Percentiles rank a stretch among this genome's conserved stretches.
phyloP scores from a whole-genome alignment of 345 rosid genomes.

The Eucalyptus tenuipes region DNA sequence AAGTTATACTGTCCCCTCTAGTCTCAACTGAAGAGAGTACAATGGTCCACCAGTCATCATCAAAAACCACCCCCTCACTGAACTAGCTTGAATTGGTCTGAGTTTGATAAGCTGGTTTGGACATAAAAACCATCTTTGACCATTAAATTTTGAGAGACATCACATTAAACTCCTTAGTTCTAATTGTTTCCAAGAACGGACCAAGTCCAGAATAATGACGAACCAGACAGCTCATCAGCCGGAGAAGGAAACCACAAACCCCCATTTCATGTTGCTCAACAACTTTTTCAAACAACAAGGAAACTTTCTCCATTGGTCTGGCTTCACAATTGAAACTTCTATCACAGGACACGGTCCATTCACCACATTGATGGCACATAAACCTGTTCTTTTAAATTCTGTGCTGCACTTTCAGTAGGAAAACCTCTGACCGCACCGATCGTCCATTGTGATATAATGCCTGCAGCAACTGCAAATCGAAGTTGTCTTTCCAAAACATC shows the following conservation, averaged over 20 bases:
- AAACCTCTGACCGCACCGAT: slow-evolving; percentile 86
- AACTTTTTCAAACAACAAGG: neutral
- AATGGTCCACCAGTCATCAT: neutral
- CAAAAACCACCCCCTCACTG: neutral
- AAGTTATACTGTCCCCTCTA: neutral
- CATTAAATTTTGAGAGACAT: neutral
- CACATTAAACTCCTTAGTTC: neutral
- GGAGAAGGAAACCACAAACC: neutral
- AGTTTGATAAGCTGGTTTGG: neutral
- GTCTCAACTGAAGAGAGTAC: neutral
- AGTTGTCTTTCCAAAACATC: slow-evolving; percentile 80
- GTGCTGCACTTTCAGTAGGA: slow-evolving; percentile 85
- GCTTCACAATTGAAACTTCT: neutral
- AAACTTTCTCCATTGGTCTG: neutral
- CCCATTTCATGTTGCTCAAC: neutral
- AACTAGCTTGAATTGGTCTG: neutral
- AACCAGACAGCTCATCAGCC: neutral
- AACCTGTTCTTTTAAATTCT: slow-evolving; percentile 88
- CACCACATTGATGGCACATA: slow-evolving; percentile 97
- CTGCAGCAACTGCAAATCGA: slow-evolving; percentile 77
- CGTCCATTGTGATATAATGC: slow-evolving; percentile 91
- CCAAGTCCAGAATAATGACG: neutral
- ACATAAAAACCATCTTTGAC: neutral
- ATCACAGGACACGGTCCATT: neutral
- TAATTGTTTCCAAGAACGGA: neutral